Base-by-base conservation (phyloP, 768 basidiomycete genomes). In the Termitomyces sp. region DNA sequence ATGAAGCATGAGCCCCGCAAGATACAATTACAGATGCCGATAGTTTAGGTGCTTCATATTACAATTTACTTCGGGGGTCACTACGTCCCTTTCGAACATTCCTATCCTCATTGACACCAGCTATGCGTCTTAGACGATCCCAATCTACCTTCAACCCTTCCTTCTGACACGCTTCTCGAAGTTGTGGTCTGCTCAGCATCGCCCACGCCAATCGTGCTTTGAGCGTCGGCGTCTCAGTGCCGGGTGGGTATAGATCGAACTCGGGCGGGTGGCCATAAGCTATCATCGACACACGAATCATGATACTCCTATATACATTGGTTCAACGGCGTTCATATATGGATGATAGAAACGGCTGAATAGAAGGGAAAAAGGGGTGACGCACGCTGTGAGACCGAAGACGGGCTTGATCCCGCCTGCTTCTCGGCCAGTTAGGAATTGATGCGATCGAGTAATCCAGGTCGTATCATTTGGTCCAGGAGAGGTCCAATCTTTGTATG, bases 351-450 rank as follows among this genome's bases (percentile, higher is more conserved):
- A 47, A 35, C 16, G 52, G 54, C n/a, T 45, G 22, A 35, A 18
- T n/a, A 35, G 59, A 54, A 42, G 20, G 48, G 8, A 13, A 9
- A 13, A 24, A 42, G 40, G n/a, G 49, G 35, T 45, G 7, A 80
- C 88, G 61, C 68, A 94, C 92, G 92, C 85, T 30, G 93, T 96
- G 9, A 96, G 72, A 8, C 93, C 93, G 63, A 85, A 91, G 0
- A 95, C 83, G n/a, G 93, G 93, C 65, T 92, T 94, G 14, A 92
- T 81, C 0, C 93, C 92, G 14, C 86, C 85, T 2, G 80, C 84
- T 68, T 96, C 93, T 43, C 92, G 75, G 0, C 94, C 94, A 1
- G 93, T 96, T 52, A 94, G 75, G 74, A 96, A 96, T 18, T 78
- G 75, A 70, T 95, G 93, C 61, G 84, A 77, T 24, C 91, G 82